A percentile compares a stretch with the other conserved stretches of the same genome.
Conservation (phyloP, 495 filamentous ascomycete species). For the Aspergillus sclerotiicarbonarius region DNA sequence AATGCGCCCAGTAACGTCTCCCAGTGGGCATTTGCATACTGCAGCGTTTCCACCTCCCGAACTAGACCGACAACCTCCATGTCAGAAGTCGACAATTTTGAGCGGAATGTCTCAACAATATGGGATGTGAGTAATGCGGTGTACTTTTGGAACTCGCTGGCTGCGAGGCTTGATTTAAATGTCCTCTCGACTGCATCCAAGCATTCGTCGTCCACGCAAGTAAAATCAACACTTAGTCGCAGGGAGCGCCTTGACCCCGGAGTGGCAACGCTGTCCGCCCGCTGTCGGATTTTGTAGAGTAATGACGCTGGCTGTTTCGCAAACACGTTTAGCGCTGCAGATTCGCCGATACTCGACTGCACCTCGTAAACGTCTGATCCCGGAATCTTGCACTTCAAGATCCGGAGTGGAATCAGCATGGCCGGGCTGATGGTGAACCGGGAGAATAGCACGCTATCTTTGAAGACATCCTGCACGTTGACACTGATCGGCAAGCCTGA, state of each 20-base stretch:
- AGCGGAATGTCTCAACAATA: slow-evolving; percentile 52
- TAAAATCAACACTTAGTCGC: slow-evolving; percentile 72
- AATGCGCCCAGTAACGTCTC: slow-evolving; percentile 39
- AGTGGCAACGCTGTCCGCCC: slow-evolving; percentile 22
- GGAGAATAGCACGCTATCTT: slow-evolving; percentile 75
- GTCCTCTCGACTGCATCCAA: slow-evolving; percentile 39
- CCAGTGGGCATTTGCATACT: slow-evolving; percentile 43
- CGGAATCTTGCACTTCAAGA: slow-evolving; percentile 68
- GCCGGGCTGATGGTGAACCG: slow-evolving; percentile 85
- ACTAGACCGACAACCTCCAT: slow-evolving; percentile 50
- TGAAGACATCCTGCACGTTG: slow-evolving; percentile 96
- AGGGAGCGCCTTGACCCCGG: slow-evolving; percentile 51
- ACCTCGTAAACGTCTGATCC: slow-evolving; percentile 68
- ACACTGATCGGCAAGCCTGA: slow-evolving; percentile 82
- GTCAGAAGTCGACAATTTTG: slow-evolving; percentile 54
- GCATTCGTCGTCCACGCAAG: slow-evolving; percentile 67
- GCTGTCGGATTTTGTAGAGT: slow-evolving; percentile 68
- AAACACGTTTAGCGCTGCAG: slow-evolving; percentile 64
- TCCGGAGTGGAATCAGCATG: slow-evolving; percentile 66
- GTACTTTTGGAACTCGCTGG: slow-evolving; percentile 44
- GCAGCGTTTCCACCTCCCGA: slow-evolving; percentile 41
- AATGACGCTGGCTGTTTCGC: slow-evolving; percentile 77
- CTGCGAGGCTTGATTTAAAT: slow-evolving; percentile 41
- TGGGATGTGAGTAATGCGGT: slow-evolving; percentile 47
- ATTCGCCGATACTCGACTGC: slow-evolving; percentile 53